Conservation (phyloP, 2,329 filamentous ascomycete species). For the Fusarium neocosmosporiellum region DNA sequence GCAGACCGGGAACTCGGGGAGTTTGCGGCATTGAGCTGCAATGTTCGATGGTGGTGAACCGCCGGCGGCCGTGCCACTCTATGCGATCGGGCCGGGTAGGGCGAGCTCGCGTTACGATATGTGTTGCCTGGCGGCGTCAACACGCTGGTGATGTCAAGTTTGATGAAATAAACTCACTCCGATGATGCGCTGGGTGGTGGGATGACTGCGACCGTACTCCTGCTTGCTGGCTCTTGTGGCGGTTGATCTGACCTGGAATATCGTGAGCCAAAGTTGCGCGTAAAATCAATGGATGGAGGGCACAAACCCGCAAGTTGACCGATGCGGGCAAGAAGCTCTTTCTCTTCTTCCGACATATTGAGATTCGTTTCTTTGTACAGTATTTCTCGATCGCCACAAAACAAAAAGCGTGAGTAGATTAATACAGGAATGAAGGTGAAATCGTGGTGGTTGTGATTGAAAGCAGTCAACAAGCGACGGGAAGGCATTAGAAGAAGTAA, state of each 20-base stretch:
- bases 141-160: neutral
- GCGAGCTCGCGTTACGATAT: conserved; percentile 47
- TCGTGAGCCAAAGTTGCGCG: conserved; percentile 37
- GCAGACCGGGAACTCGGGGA: conserved; percentile 52
- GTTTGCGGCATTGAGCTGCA: conserved; percentile 69
- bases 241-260: conserved; percentile 78
- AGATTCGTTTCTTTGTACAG: neutral
- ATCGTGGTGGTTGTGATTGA: conserved; percentile 9
- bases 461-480: conserved; percentile 6
- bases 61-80: conserved; percentile 50
- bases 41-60: conserved; percentile 62
- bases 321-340: conserved; percentile 66
- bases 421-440: neutral
- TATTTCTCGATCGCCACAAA: neutral
- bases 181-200: conserved; percentile 46
- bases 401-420: neutral
- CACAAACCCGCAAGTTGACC: conserved; percentile 61
- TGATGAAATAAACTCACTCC: conserved; percentile 47
- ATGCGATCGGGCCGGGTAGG: conserved; percentile 51
- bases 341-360: conserved; percentile 62
- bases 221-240: conserved; percentile 75
- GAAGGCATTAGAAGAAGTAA: conserved; percentile 7
- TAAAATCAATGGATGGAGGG: conserved; percentile 17
- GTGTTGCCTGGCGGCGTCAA: conserved; percentile 45
- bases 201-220: conserved; percentile 48